Conservation (phyloP, 257 asterid genomes). For the Forsythia suspensa region DNA sequence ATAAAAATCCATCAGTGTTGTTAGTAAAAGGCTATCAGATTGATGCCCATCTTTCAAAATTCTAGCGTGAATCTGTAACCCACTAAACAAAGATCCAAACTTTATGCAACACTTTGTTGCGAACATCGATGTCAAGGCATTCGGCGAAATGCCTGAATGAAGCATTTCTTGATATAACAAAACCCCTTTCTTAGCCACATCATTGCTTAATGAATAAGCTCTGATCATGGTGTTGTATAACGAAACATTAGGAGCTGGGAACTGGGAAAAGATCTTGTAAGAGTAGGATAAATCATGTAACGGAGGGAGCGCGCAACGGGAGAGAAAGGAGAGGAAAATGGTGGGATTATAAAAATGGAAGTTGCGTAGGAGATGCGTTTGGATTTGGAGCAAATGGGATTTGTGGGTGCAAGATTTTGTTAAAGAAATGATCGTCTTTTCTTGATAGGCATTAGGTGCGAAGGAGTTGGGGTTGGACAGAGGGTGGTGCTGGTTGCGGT, state of each 20-base stretch:
- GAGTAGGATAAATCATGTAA: constrained; percentile 56
- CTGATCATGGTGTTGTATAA: constrained; percentile 61
- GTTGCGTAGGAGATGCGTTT: constrained; percentile 58
- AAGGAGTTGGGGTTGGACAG: background rate
- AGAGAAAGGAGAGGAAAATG: constrained; percentile 60
- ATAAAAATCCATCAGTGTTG: constrained; percentile 75
- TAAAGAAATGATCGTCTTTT: constrained; percentile 45
- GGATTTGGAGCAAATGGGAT: constrained; percentile 64
- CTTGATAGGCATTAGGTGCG: constrained; percentile 22
- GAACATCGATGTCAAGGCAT: constrained; percentile 52
- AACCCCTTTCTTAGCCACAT: constrained; percentile 51
- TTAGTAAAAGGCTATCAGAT: constrained; percentile 50
- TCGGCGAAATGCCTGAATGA: constrained; percentile 47
- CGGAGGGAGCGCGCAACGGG: constrained; percentile 57
- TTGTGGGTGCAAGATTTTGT: constrained; percentile 53
- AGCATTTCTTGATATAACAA: constrained; percentile 48
- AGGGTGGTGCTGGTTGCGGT: background rate
- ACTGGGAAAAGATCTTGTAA: constrained; percentile 36
- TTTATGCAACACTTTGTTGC: constrained; percentile 65
- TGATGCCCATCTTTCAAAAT: constrained; percentile 56
- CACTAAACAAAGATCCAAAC: constrained; percentile 42
- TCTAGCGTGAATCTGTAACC: constrained; percentile 62
- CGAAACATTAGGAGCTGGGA: constrained; percentile 49
- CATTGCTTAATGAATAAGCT: constrained; percentile 50
- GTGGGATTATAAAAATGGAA: constrained; percentile 42